Evolutionary conservation across 495 filamentous ascomycete species (phyloP), one percentile per base, ranked within the genome.

Genomic region (Glonium stellatum): DNA sequence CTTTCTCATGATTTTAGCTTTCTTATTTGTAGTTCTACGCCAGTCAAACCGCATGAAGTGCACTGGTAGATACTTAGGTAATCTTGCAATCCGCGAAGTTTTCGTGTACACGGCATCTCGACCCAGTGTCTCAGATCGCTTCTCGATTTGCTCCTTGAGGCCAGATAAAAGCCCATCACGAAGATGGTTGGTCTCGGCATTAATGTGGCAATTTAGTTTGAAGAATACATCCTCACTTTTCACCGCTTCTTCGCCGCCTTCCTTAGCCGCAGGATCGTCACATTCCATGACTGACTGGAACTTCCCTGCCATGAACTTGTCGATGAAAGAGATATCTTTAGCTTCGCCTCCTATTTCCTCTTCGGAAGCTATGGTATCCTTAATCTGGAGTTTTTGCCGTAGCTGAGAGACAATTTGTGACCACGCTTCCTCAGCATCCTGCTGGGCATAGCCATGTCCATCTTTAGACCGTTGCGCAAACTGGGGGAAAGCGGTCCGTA

Each of bases 1-100:
- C 73, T 97, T 98, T 65, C 91, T 87, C 91, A 98, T 91, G 68
- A 98, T 98, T 82, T 98, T 98, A 56, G 92, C 90, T 77, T 98
- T 98, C 80, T 97, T 97, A 70, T 92, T 84, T 8, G 87, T 88
- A 58, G 92, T 88, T 19, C 86, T 81, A 71, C 95, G 92, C 95
- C 95, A 98, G 78, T 89, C 96, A 76, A 98, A 98, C 60, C 93
- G 90, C 60, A 98, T 88, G 70, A 98, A 96, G 70, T 98, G 93
- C 5, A 97, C 91, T 13, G 93, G 92, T 31, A 98, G 79, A 62
- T 98, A 96, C 70, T 95, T 96, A 12, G 93, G 93, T 58, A 97
- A 72, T 9, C 92, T 87, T 22, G 90, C 80, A 63, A 98, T 92
- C 61, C 85, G 84, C 31, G 92, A 96, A 9, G 79, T 85, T 76